Percentiles rank a stretch among this genome's conserved stretches.
These are phyloP conservation scores for Aphanocladium album DNA, from an alignment of 2,329 filamentous ascomycete species.

Conservation along the genomic window DNA sequence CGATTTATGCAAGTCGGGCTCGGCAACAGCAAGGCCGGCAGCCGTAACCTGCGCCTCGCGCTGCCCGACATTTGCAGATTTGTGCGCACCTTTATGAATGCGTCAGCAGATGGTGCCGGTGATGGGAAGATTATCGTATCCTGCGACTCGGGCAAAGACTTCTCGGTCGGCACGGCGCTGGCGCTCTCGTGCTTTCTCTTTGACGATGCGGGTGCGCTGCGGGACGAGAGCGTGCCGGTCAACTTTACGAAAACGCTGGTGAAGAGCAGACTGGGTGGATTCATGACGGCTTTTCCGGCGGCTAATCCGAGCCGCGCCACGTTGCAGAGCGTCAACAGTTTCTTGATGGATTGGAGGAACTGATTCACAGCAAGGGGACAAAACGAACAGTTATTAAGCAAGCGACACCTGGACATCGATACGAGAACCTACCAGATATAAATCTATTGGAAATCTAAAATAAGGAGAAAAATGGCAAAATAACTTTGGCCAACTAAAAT, in stretches of 20 bases:
- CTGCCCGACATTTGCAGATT: constrained; percentile 60
- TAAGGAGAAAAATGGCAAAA: no score
- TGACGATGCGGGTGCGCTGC: constrained; percentile 53
- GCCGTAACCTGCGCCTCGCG: constrained; percentile 71
- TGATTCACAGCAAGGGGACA: constrained; percentile 19
- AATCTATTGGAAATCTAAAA: no score
- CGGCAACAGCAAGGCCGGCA: constrained; percentile 69
- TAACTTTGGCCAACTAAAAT: no score
- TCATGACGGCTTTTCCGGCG: constrained; percentile 72
- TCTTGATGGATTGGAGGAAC: constrained; percentile 61
- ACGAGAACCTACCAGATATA: no score
- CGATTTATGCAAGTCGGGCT: constrained; percentile 55
- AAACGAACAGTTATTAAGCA: no score
- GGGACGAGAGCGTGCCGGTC: constrained; percentile 19
- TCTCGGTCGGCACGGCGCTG: constrained; percentile 73
- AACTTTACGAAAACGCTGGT: constrained; percentile 70
- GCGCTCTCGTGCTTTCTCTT: constrained; percentile 71
- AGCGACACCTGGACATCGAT: no score
- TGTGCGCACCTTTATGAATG: constrained; percentile 35
- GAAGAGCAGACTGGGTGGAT: constrained; percentile 71
- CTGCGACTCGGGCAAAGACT: constrained; percentile 73
- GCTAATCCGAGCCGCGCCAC: constrained; percentile 82
- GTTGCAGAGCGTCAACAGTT: constrained; percentile 86
- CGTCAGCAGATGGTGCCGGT: no score
- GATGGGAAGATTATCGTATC: constrained; percentile 48